Percentiles rank a stretch among this genome's conserved stretches.
Conservation (phyloP, 2,329 filamentous ascomycete species). For the Sclerotinia glacialis region DNA sequence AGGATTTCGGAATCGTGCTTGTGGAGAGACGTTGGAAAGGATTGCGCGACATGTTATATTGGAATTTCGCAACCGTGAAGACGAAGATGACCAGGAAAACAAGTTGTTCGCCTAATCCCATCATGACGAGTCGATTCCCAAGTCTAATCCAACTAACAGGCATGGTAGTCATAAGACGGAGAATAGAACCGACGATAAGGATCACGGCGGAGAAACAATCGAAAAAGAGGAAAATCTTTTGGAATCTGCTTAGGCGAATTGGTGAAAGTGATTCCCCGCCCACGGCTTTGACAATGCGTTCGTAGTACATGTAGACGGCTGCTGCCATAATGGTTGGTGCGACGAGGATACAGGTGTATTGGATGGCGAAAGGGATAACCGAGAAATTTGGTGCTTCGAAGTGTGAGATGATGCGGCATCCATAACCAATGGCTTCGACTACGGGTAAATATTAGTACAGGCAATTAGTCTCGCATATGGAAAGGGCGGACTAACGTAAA, state of each 20-base stretch:
- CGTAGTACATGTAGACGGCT: conserved; percentile 18
- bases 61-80: conserved; percentile 12
- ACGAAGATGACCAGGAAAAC: conserved; percentile 10
- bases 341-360: conserved; percentile 15
- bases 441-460: neutral
- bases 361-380: conserved; percentile 10
- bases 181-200: conserved; percentile 6
- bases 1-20: neutral
- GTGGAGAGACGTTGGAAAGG: neutral
- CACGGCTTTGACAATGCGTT: conserved; percentile 2
- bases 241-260: conserved; percentile 10
- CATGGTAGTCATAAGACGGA: conserved; percentile 1
- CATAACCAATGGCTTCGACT: conserved; percentile 19
- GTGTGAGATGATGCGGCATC: conserved; percentile 5
- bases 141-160: conserved; percentile 11
- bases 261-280: conserved; percentile 2
- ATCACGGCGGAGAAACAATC: conserved; percentile 9
- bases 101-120: conserved; percentile 12
- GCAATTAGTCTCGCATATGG: neutral
- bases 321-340: conserved; percentile 17
- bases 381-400: conserved; percentile 14
- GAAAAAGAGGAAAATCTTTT: conserved; percentile 17
- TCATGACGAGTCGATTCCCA: conserved; percentile 13
- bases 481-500: conserved; percentile 1
- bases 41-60: conserved; percentile 11